A percentile compares a stretch with the other conserved stretches of the same genome.
Evolutionary conservation across 805 yeast species (phyloP).

Genomic region (Barnettozyma wickerhamii): DNA sequence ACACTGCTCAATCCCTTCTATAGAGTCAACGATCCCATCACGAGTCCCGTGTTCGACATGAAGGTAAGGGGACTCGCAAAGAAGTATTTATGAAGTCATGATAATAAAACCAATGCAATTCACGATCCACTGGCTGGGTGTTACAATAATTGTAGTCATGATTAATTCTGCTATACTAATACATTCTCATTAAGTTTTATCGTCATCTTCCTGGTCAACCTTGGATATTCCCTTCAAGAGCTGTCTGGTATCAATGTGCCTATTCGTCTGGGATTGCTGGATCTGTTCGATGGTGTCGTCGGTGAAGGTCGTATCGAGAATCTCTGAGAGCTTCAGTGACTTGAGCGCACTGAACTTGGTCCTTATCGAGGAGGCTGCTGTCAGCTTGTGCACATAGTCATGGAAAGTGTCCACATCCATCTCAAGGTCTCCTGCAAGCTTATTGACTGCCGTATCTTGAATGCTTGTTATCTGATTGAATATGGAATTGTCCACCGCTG

Average conservation of each 20-base stretch:
- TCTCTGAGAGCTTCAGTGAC: conserved; percentile 41
- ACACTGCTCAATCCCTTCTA: conserved; percentile 85
- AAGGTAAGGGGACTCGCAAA: conserved; percentile 68
- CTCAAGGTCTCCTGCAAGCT: conserved; percentile 15
- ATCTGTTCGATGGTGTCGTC: conserved; percentile 33
- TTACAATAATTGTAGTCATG: conserved; percentile 3
- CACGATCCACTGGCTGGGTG: too few species aligned
- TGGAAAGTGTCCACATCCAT: conserved; percentile 19
- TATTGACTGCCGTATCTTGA: conserved; percentile 13
- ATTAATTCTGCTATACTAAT: neutral
- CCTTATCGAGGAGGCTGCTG: conserved; percentile 17
- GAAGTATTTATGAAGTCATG: conserved; percentile 55
- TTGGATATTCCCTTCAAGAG: conserved; percentile 33
- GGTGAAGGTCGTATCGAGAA: conserved; percentile 39
- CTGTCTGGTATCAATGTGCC: conserved; percentile 28
- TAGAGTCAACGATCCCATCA: conserved; percentile 66
- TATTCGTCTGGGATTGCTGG: conserved; percentile 20
- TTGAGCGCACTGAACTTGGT: conserved; percentile 28
- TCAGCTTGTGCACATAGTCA: conserved; percentile 20
- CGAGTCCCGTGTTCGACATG: conserved; percentile 69
- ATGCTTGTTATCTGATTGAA: conserved; percentile 13
- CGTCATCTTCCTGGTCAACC: conserved; percentile 13
- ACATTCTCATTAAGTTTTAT: neutral
- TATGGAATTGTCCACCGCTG: conserved; percentile 18
- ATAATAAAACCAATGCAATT: neutral